Evolutionary conservation across 2,329 filamentous ascomycete species (phyloP).

Genomic region (Verticillium nubilum): DNA sequence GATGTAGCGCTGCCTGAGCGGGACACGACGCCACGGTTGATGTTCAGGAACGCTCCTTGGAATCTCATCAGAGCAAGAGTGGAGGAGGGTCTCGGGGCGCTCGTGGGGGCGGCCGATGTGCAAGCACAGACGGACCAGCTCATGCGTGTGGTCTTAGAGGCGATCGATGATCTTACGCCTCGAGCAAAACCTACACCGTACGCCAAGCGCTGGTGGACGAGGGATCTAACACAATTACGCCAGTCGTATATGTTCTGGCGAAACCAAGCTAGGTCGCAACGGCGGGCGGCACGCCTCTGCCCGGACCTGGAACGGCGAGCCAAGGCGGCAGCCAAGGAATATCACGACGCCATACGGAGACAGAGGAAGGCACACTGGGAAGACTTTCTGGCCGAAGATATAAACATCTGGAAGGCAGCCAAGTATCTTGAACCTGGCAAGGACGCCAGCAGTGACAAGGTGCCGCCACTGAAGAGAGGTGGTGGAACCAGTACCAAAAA

Average conservation of each 20-base stretch:
- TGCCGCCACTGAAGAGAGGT: slow-evolving; percentile 13
- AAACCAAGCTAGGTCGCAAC: slow-evolving; percentile 16
- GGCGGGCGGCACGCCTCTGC: not conserved
- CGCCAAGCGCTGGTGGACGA: slow-evolving; percentile 23
- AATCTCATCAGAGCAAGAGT: slow-evolving; percentile 15
- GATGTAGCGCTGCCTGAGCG: slow-evolving; percentile 9
- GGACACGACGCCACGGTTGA: slow-evolving; percentile 4
- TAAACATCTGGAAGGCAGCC: slow-evolving; percentile 22
- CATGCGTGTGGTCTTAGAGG: not conserved
- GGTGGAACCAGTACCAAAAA: slow-evolving; percentile 11
- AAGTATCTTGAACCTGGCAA: slow-evolving; percentile 18
- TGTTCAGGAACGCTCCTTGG: slow-evolving; percentile 20
- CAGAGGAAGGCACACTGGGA: slow-evolving; percentile 19
- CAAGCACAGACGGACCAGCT: slow-evolving; percentile 2
- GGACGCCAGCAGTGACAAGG: slow-evolving; percentile 16
- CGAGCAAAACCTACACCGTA: slow-evolving; percentile 19
- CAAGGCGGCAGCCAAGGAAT: slow-evolving; percentile 15
- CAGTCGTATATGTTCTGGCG: slow-evolving; percentile 18
- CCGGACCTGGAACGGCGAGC: slow-evolving; percentile 1
- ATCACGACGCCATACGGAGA: slow-evolving; percentile 17
- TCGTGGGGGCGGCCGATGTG: slow-evolving; percentile 14
- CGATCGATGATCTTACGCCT: slow-evolving; percentile 6
- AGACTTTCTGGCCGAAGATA: slow-evolving; percentile 18
- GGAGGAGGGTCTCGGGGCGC: not conserved
- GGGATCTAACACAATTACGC: slow-evolving; percentile 19